A percentile compares a stretch with the other conserved stretches of the same genome.
Evolutionary conservation across 257 asterid species (phyloP).

Genomic region (Forsythia viridissima): DNA sequence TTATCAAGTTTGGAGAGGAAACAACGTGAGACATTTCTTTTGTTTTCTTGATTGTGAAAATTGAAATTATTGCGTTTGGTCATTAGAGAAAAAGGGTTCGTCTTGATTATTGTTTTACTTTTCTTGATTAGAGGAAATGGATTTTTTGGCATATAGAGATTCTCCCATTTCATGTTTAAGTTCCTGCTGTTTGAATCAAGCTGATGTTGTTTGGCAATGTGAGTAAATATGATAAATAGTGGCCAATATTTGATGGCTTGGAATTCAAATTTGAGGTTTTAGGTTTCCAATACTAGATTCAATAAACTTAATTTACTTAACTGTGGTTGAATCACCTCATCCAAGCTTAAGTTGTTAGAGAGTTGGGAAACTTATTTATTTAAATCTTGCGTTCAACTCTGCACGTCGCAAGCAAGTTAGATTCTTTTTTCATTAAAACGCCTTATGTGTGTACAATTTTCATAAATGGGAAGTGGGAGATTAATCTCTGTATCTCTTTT

Average conservation of each 20-base stretch:
- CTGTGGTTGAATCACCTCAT: background rate
- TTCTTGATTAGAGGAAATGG: background rate
- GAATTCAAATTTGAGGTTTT: background rate
- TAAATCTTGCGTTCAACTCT: background rate
- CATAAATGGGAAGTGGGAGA: background rate
- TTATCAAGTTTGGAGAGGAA: slow-evolving; percentile 83
- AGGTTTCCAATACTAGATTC: background rate
- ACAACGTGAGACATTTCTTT: slow-evolving; percentile 54
- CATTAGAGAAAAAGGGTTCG: slow-evolving; percentile 7
- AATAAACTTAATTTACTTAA: background rate
- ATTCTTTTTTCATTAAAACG: background rate
- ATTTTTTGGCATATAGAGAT: background rate
- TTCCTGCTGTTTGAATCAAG: background rate
- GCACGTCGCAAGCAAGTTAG: background rate
- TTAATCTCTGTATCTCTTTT: background rate
- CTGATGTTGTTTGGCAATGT: background rate
- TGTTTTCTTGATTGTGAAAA: background rate
- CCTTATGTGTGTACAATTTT: no score
- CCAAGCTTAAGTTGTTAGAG: background rate
- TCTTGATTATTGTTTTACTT: slow-evolving; percentile 19
- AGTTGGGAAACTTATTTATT: background rate
- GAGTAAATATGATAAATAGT: no score
- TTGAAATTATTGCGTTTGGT: slow-evolving; percentile 2
- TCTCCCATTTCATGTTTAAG: background rate
- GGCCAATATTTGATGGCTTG: background rate